Percentiles rank a stretch among this genome's conserved stretches.
phyloP scores from a whole-genome alignment of 257 asterid genomes.

The Solanum okadae region DNA sequence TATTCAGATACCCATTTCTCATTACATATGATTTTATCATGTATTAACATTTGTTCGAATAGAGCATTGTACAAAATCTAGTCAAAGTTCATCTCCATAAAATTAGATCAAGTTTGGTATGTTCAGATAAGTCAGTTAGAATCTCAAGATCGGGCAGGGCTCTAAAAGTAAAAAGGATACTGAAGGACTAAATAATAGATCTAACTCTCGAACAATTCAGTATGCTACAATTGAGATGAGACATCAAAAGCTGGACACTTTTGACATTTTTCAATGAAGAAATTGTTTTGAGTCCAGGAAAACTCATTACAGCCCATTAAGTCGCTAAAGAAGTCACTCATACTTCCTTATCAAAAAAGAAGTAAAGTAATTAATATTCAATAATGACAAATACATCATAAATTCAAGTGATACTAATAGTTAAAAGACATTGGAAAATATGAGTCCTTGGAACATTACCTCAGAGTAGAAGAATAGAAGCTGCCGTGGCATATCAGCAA shows the following conservation, averaged over 20 bases:
- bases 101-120: neutral
- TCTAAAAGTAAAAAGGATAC: neutral
- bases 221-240: neutral
- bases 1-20: neutral
- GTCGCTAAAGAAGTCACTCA: neutral
- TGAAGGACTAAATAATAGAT: neutral
- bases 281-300: neutral
- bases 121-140: neutral
- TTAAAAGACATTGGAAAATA: neutral
- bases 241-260: neutral
- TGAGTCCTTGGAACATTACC: neutral
- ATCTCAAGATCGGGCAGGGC: neutral
- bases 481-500: neutral
- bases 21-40: neutral
- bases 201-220: neutral
- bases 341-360: neutral
- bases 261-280: neutral
- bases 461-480: neutral
- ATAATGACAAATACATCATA: neutral
- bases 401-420: neutral
- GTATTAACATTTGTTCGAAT: neutral
- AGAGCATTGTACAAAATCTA: neutral
- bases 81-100: neutral
- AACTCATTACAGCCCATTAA: neutral
- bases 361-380: neutral